A percentile compares a stretch with the other conserved stretches of the same genome.
Conservation (phyloP, 352 stramenopile genomes). For the Globisporangium emineosum region DNA sequence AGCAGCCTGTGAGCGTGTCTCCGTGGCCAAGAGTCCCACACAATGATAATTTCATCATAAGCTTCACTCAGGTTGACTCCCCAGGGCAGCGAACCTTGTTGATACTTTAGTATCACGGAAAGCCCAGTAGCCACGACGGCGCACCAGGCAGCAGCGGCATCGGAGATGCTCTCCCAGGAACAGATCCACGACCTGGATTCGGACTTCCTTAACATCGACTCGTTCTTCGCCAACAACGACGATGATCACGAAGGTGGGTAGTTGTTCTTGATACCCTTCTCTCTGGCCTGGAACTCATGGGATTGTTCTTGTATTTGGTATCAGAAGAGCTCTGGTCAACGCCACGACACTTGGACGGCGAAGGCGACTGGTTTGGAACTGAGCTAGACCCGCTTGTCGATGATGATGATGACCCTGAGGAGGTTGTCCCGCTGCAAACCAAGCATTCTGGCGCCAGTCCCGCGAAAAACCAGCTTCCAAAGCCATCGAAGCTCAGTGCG, state of each 20-base stretch:
- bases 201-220: slow-evolving; percentile 33
- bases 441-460: slow-evolving; percentile 1
- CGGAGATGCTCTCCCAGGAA: slow-evolving; percentile 24
- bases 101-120: neutral
- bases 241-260: slow-evolving; percentile 23
- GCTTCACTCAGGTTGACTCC: slow-evolving; percentile 1
- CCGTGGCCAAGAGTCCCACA: neutral
- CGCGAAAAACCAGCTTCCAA: neutral
- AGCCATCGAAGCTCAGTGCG: neutral
- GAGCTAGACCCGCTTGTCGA: slow-evolving; percentile 8
- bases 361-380: slow-evolving; percentile 14
- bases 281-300: neutral
- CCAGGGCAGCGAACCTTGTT: neutral
- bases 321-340: slow-evolving; percentile 24
- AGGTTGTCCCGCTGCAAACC: neutral
- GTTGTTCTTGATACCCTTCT: neutral
- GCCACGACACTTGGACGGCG: slow-evolving; percentile 1
- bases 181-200: slow-evolving; percentile 26
- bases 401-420: neutral
- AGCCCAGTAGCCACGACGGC: slow-evolving; percentile 8
- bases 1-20: neutral
- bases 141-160: slow-evolving; percentile 4
- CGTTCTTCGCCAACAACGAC: slow-evolving; percentile 26
- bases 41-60: slow-evolving; percentile 12
- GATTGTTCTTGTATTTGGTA: neutral